Conservation (phyloP, 768 basidiomycete species). For the Butyriboletus loyo region DNA sequence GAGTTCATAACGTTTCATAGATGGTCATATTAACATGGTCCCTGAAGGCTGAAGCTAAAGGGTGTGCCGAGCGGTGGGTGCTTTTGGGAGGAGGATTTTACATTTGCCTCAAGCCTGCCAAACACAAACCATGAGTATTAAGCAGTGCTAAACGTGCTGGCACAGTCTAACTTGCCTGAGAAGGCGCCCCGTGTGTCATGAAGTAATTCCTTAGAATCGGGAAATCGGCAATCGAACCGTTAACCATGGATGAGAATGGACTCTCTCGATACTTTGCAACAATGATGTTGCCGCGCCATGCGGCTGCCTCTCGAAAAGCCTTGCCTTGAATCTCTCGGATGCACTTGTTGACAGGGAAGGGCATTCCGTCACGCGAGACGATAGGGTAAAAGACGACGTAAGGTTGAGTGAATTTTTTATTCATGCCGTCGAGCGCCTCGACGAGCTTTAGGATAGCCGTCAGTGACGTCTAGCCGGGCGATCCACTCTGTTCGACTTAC, state of each 20-base stretch:
- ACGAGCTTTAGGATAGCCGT: constrained; percentile 47
- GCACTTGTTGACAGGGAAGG: constrained; percentile 76
- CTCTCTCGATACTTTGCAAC: constrained; percentile 63
- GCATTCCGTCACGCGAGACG: constrained; percentile 74
- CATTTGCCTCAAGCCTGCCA: constrained; percentile 26
- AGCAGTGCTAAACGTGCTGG: constrained; percentile 10
- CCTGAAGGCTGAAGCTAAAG: constrained; percentile 13
- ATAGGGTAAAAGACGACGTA: constrained; percentile 81
- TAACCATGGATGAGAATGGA: constrained; percentile 51
- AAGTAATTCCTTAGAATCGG: constrained; percentile 80
- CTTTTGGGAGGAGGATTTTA: constrained; percentile 8
- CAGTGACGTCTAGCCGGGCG: constrained; percentile 16
- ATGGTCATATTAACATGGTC: constrained; percentile 24
- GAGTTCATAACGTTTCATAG: constrained; percentile 23
- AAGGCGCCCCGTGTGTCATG: constrained; percentile 58
- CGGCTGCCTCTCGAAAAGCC: constrained; percentile 54
- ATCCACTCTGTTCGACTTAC: constrained; percentile 37
- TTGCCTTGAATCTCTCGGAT: constrained; percentile 72
- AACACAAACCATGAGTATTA: constrained; percentile 21
- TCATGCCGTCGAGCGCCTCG: constrained; percentile 78
- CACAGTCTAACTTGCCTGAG: constrained; percentile 34
- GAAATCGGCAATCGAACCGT: constrained; percentile 82
- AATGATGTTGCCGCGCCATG: constrained; percentile 81
- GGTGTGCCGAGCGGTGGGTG: constrained; percentile 1
- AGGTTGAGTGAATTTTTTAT: constrained; percentile 70